phyloP scores from a whole-genome alignment of 23 red algal species.

The Agarophyton chilense region DNA sequence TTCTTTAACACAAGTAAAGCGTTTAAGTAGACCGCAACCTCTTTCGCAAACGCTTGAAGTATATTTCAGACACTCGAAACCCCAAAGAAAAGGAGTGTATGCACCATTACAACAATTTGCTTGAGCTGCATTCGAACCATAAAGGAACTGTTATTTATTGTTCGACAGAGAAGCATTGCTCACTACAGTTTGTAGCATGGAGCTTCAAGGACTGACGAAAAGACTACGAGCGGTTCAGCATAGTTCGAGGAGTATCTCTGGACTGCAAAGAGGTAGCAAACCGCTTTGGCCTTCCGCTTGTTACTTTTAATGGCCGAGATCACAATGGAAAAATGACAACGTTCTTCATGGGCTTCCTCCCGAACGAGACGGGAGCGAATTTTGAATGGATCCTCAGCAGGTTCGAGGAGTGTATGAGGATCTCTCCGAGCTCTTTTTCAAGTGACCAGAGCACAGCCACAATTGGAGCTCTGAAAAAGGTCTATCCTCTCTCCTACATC shows the following conservation, averaged over 20 bases:
- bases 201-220: neutral
- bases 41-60: neutral
- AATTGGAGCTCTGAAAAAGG: no score
- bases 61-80: neutral
- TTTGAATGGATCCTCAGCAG: neutral
- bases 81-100: neutral
- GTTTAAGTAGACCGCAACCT: neutral
- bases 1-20: neutral
- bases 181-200: neutral
- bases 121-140: neutral
- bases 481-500: no score
- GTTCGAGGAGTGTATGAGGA: neutral
- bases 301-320: no score
- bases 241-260: neutral
- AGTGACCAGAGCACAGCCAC: neutral
- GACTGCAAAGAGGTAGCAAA: constrained; percentile 24
- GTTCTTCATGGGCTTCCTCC: no score
- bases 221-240: constrained; percentile 1
- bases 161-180: neutral
- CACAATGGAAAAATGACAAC: no score
- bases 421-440: neutral
- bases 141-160: neutral
- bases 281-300: no score
- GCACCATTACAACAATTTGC: neutral
- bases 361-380: neutral